Evolutionary conservation across 2,329 filamentous ascomycete species (phyloP).

Genomic region (Ophiostoma angusticollis): DNA sequence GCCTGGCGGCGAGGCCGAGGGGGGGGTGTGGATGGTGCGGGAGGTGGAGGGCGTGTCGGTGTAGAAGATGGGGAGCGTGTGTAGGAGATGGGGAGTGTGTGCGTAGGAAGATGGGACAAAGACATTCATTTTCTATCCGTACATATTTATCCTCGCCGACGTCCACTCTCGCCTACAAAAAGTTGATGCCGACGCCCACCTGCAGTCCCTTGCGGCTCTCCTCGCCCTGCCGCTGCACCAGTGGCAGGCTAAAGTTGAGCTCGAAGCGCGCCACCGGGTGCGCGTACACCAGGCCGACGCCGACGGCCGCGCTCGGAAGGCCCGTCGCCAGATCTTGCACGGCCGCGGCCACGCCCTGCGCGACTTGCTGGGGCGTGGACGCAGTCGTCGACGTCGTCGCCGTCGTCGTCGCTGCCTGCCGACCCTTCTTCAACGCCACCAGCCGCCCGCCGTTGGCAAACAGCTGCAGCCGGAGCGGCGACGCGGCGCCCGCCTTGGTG

Average conservation of each 20-base stretch:
- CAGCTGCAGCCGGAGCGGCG: conserved; percentile 72
- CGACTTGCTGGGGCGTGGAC: conserved; percentile 28
- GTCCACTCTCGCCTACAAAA: conserved; percentile 49
- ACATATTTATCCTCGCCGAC: not conserved
- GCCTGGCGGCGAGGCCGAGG: conserved; percentile 22
- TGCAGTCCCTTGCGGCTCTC: conserved; percentile 82
- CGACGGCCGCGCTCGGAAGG: conserved; percentile 73
- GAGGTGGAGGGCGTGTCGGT: conserved; percentile 18
- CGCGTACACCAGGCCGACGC: conserved; percentile 84
- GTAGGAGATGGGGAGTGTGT: conserved; percentile 20
- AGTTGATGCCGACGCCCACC: conserved; percentile 93
- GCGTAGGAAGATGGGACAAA: not conserved
- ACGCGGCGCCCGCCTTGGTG: conserved; percentile 68
- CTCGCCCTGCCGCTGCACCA: conserved; percentile 72
- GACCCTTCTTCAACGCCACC: conserved; percentile 50
- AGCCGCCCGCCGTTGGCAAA: conserved; percentile 86
- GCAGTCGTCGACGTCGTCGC: not conserved
- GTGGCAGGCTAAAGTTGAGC: conserved; percentile 83
- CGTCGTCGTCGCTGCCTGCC: conserved; percentile 28
- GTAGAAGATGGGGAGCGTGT: conserved; percentile 16
- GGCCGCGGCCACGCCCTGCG: conserved; percentile 44
- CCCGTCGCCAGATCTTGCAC: conserved; percentile 60
- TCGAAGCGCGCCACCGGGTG: conserved; percentile 90
- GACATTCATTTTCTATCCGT: not conserved
- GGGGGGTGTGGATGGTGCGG: conserved; percentile 29